Evolutionary conservation across 208 protist species (phyloP), one percentile per base, ranked within the genome.

Genomic region (Crithidia bombi): DNA sequence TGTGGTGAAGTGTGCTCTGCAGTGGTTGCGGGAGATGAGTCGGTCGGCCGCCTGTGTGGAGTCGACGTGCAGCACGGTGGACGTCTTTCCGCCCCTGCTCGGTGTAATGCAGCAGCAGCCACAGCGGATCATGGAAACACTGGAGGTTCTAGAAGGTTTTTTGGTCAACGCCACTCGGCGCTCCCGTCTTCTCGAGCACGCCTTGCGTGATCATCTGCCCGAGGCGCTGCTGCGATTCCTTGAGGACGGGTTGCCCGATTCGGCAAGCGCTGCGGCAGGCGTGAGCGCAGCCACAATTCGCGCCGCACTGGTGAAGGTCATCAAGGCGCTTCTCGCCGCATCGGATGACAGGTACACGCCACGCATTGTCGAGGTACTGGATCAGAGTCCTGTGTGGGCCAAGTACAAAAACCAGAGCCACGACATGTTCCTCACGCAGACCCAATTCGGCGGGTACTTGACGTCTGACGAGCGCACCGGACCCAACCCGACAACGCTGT

Each of bases 351-450:
- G 73, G 11, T 54, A 85, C 54, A 78, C 77, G 2, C 39, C 69
- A 0, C 39, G 68, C 15, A 65, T 95, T 19, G 67, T 86, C 38
- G 39, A 62, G 12, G 44, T 90, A 30, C 87, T 98, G 23, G 68
- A 78, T 3, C 41, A 79, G 43, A 93, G 80, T 59, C 15, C 51
- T 0, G 80, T 95, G 9, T 98, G 94, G 92, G 43, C 35, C 39
- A 94, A 91, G 63, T 98, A 96, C 82, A 90, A 94, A 65, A 68
- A 92, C 47, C 92, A 97, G 66, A 96, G 89, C 56, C 94, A 98
- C 70, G 94, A 98, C 44, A 66, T 98, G 39, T 98, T 98, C 71
- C 83, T 98, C 46, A 82, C 79, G 11, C 69, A 83, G 32, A 78
- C 69, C 3, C 66, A 70, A 23, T 78, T 87, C 56, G 81, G 75